Base-by-base conservation (phyloP, 306 rosid species). In the Cicer cuneatum region DNA sequence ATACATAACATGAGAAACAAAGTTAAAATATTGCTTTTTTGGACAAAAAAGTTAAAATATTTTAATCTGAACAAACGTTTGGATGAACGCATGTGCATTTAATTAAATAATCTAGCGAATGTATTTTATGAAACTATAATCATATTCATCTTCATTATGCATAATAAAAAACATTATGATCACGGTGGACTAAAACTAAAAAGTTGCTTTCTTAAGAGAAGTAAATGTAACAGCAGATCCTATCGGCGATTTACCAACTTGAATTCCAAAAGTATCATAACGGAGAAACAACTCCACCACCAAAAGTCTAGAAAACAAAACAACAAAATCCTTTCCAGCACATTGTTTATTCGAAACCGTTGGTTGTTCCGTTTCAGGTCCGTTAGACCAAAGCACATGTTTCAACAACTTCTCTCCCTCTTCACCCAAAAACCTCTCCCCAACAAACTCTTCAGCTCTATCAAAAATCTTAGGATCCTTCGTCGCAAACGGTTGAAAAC, bases 321-420 rank as follows among this genome's bases (percentile, higher is more conserved):
- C 71, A 16, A 87, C 91, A 2, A 94, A 87, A 61, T 90, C 96
- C 71, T 94, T 94, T 0, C 99, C 99, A 0, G 89, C 95, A 71
- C 99, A 94, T 46, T 94, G 97, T 39, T 94, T 94, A 83, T 94
- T 86, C 2, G 18, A 81, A 2, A 78, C 81, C 0, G 76, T 75
- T 0, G 99, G 89, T 2, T n/a, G 9, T 37, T 92, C 95, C 0
- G 89, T 84, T 77, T 94, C 96, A 2, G 87, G 93, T 0, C 99
- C 99, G 63, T 94, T 94, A 1, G 99, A 94, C 99, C 97, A 94
- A 1, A 94, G 8, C 81, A 94, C 99, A 66, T 94, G 79, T 74
- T 89, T 74, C 65, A 94, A 69, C 80, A 94, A 19, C 62, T 64
- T 80, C 83, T 92, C 99, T 0, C 97, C 99, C 10, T 89, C 95